Base-by-base conservation (phyloP, 2,329 filamentous ascomycete species). In the Juglanconis juglandina region DNA sequence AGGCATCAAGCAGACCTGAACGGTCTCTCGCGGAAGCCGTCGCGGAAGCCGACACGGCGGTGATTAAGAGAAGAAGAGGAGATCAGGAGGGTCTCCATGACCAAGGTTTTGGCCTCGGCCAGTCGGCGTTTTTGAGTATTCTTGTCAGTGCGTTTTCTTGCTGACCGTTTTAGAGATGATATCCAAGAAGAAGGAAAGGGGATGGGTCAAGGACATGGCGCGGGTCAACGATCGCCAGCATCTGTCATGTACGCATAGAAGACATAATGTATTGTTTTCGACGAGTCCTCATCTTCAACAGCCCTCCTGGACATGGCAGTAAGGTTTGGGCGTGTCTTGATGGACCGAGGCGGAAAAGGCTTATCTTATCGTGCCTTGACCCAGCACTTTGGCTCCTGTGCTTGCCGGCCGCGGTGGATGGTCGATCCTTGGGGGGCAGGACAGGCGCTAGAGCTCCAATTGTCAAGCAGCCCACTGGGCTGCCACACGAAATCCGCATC, bases 1-100 rank as follows among this genome's bases (percentile, higher is more conserved):
- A 56, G 65, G 68, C 10, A 66, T 69, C 47, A 77, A 77, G 72
- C 66, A 72, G 59, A 63, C 64, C 32, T 68, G 58, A 53, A 34
- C 10, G 30, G 9, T 9, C n/a, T 11, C 30, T n/a, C 42, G 41
- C 11, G 24, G 24, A 35, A 24, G 24, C 24, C 24, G 24, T 24
- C 24, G 24, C 24, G 24, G 24, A 24, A 24, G 24, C 24, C 24
- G 24, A 34, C 3, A 1, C 30, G 35, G 10, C 17, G 14, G 39
- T 33, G 39, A 39, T 9, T 9, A 24, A 30, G 10, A 30, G n/a
- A 35, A 33, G 34, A n/a, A 32, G 34, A 5, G 9, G 33, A 14
- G 34, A 32, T n/a, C 3, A 11, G 35, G 35, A 24, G 24, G 24
- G 24, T 24, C 24, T 24, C 24, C 11, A 14, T 33, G 54, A 35